Evolutionary conservation across 2,329 filamentous ascomycete species (phyloP).

Genomic region (Kalmusia sp.): DNA sequence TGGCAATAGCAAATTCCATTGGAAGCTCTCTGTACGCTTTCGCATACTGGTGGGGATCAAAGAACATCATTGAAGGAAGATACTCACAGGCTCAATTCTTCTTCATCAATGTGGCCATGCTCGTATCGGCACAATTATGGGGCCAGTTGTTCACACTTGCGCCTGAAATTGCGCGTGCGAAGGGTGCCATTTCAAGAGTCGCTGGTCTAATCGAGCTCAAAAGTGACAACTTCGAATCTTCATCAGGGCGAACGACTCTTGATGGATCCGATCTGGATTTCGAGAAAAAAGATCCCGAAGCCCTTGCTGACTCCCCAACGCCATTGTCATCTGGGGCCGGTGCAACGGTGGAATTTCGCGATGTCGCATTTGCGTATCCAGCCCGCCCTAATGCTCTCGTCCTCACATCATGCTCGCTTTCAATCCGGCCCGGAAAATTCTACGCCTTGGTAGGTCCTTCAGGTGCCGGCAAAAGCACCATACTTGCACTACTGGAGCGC

Average conservation of each 20-base stretch:
- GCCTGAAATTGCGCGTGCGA: slow-evolving; percentile 75
- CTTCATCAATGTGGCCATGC: slow-evolving; percentile 73
- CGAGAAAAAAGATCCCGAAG: slow-evolving; percentile 43
- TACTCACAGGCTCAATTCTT: slow-evolving; percentile 75
- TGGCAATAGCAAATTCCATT: slow-evolving; percentile 66
- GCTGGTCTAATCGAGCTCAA: slow-evolving; percentile 64
- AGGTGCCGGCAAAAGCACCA: slow-evolving; percentile 72
- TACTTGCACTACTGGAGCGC: slow-evolving; percentile 61
- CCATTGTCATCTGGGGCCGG: slow-evolving; percentile 72
- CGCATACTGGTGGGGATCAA: slow-evolving; percentile 82
- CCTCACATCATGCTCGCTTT: slow-evolving; percentile 63
- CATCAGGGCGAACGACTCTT: slow-evolving; percentile 89
- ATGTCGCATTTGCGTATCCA: slow-evolving; percentile 72
- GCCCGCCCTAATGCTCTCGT: slow-evolving; percentile 65
- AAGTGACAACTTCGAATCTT: slow-evolving; percentile 16
- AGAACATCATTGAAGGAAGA: slow-evolving; percentile 70
- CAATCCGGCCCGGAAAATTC: slow-evolving; percentile 66
- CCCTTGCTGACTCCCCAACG: slow-evolving; percentile 43
- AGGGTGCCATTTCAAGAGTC: slow-evolving; percentile 75
- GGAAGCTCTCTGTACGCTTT: slow-evolving; percentile 76
- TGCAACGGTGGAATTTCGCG: slow-evolving; percentile 60
- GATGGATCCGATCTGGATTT: slow-evolving; percentile 76
- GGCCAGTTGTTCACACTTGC: slow-evolving; percentile 78
- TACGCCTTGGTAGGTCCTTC: slow-evolving; percentile 70
- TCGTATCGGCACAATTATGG: slow-evolving; percentile 76